phyloP scores from a whole-genome alignment of 73 alveolate genomes.

The Paramecium caudatum region DNA sequence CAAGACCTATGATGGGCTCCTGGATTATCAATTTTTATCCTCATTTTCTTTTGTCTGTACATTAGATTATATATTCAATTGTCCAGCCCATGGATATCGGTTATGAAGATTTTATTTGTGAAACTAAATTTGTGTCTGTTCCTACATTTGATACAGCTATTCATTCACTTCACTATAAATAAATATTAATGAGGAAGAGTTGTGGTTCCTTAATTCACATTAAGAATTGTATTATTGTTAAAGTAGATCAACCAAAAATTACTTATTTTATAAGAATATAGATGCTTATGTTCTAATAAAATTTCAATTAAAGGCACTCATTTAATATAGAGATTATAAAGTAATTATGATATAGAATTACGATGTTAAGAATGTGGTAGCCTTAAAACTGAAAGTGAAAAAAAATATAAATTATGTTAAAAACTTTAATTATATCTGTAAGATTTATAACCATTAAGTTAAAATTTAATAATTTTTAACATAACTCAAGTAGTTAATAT shows the following conservation, averaged over 20 bases:
- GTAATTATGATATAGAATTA: neutral
- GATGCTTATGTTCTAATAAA: constrained; percentile 40
- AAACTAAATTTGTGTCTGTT: constrained; percentile 25
- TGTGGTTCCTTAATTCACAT: constrained; percentile 53
- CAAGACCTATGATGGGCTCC: constrained; percentile 46
- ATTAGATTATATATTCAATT: constrained; percentile 5
- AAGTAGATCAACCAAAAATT: constrained; percentile 51
- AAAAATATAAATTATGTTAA: constrained; percentile 38
- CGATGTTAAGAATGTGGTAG: constrained; percentile 35
- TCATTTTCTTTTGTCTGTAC: neutral
- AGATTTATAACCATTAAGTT: constrained; percentile 51
- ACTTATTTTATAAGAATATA: constrained; percentile 3
- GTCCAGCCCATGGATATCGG: neutral
- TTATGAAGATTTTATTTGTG: constrained; percentile 40
- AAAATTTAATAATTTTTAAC: constrained; percentile 24
- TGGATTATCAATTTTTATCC: constrained; percentile 65
- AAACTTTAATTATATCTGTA: constrained; percentile 6
- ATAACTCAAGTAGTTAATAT: neutral
- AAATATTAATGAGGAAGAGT: constrained; percentile 10
- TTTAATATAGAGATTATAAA: neutral
- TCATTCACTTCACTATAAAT: constrained; percentile 25
- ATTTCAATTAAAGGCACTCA: constrained; percentile 18
- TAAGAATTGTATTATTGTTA: constrained; percentile 21
- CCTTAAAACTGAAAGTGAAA: neutral
- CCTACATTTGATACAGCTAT: constrained; percentile 61